A percentile compares a stretch with the other conserved stretches of the same genome.
Evolutionary conservation across 2,329 filamentous ascomycete genomes (phyloP).

Genomic region (Mollisiaceae sp.): DNA sequence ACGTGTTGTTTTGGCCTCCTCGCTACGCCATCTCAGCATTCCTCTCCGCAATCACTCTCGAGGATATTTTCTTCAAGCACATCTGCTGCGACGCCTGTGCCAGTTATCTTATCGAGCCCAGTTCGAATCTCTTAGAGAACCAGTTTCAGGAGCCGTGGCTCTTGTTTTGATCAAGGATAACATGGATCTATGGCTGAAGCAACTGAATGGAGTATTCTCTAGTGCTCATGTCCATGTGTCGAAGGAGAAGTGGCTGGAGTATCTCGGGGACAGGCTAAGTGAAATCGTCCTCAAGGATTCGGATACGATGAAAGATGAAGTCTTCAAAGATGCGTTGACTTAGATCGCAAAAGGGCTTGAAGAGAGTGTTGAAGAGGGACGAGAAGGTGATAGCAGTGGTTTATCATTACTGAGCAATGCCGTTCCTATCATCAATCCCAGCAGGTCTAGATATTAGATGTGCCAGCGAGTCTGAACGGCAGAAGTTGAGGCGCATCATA

Average conservation of each 20-base stretch:
- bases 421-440: too few relatives aligned
- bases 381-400: not conserved
- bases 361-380: not conserved
- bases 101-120: slow-evolving; percentile 3
- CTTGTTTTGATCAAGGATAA: not conserved
- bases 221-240: not conserved
- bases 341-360: not conserved
- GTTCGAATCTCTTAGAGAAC: not conserved
- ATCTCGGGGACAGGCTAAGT: not conserved
- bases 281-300: not conserved
- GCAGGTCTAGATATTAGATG: too few relatives aligned
- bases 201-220: not conserved
- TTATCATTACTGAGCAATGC: too few relatives aligned
- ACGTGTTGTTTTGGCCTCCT: too few relatives aligned
- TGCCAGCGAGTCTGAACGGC: too few relatives aligned
- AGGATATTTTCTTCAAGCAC: not conserved
- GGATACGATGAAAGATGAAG: not conserved
- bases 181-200: not conserved
- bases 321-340: not conserved
- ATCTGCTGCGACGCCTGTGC: slow-evolving; percentile 8
- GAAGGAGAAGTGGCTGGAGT: not conserved
- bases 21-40: not conserved
- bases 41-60: not conserved
- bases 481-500: too few relatives aligned
- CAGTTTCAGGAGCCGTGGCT: slow-evolving; percentile 1